phyloP scores from a whole-genome alignment of 2,329 filamentous ascomycete species.

The Fusarium heterosporum region DNA sequence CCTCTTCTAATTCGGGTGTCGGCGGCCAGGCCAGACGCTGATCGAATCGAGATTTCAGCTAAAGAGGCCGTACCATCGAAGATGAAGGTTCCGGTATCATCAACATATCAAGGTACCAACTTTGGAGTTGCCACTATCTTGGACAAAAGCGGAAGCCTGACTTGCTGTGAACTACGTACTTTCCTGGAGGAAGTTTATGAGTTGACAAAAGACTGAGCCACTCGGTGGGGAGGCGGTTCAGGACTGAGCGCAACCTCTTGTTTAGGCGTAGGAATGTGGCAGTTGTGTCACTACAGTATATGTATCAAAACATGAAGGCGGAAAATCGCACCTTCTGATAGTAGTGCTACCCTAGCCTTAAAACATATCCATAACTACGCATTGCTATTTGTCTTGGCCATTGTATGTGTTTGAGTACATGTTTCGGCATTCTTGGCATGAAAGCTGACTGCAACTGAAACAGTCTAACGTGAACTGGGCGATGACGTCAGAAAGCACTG shows the following conservation, averaged over 20 bases:
- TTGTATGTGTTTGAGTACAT: not conserved
- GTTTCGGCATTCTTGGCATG: not conserved
- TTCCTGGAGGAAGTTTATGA: not conserved
- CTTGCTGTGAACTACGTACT: not conserved
- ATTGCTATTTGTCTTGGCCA: constrained; percentile 1
- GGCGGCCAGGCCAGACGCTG: not conserved
- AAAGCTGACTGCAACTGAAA: constrained; percentile 9
- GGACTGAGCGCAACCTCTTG: constrained; percentile 10
- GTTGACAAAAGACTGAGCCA: constrained; percentile 25
- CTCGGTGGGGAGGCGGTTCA: constrained; percentile 47
- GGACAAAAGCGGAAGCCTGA: not conserved
- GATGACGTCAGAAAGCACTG: constrained; percentile 42
- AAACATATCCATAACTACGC: constrained; percentile 16
- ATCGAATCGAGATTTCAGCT: not conserved
- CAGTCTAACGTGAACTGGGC: not conserved
- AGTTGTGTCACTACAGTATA: constrained; percentile 3
- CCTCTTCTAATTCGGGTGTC: not conserved
- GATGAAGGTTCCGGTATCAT: not conserved
- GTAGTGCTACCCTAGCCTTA: constrained; percentile 7
- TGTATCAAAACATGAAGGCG: not conserved
- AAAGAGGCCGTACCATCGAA: not conserved
- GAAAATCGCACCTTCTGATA: constrained; percentile 2
- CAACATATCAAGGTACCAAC: not conserved
- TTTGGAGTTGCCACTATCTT: not conserved
- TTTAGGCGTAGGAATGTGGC: constrained; percentile 15